Percentiles rank a stretch among this genome's conserved stretches.
These are phyloP conservation scores for Cytospora piceae DNA, from an alignment of 2,329 filamentous ascomycete genomes.

Conservation along the genomic window DNA sequence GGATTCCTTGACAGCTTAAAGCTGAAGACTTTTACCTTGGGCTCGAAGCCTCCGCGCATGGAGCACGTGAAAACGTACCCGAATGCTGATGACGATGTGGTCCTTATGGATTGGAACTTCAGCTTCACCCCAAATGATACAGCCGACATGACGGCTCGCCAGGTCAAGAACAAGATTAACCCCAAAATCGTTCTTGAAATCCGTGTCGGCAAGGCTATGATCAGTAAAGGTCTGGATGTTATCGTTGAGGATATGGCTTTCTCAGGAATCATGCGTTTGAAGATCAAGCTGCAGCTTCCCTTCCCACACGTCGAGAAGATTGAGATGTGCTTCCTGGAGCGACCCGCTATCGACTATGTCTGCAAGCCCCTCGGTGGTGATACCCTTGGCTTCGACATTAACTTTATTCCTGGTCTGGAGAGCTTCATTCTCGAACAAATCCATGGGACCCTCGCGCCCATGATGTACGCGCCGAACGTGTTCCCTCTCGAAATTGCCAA, in stretches of 20 bases:
- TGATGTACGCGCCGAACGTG: constrained; percentile 98
- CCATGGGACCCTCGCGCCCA: constrained; percentile 88
- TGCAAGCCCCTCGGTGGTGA: constrained; percentile 98
- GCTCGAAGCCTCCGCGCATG: constrained; percentile 91
- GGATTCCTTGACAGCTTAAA: constrained; percentile 92
- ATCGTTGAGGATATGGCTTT: constrained; percentile 99
- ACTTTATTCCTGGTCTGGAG: constrained; percentile 95
- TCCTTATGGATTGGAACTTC: constrained; percentile 99
- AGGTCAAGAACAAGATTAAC: constrained; percentile 94
- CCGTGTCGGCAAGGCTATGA: constrained; percentile 90
- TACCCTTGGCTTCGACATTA: constrained; percentile 96
- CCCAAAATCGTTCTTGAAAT: constrained; percentile 96
- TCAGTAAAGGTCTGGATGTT: constrained; percentile 95
- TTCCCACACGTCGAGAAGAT: constrained; percentile 95
- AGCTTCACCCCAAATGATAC: constrained; percentile 97
- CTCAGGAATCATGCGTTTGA: constrained; percentile 92
- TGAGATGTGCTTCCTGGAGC: constrained; percentile 92
- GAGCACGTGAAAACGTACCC: constrained; percentile 99
- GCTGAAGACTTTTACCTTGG: constrained; percentile 90
- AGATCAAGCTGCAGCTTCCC: constrained; percentile 94
- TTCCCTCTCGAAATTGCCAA: constrained; percentile 99
- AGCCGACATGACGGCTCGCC: constrained; percentile 85
- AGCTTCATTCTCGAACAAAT: constrained; percentile 95
- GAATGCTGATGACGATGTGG: constrained; percentile 90
- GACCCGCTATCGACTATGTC: constrained; percentile 90